phyloP scores from a whole-genome alignment of 225 moss, liverwort and hornwort species.

The Marchantia polymorpha region DNA sequence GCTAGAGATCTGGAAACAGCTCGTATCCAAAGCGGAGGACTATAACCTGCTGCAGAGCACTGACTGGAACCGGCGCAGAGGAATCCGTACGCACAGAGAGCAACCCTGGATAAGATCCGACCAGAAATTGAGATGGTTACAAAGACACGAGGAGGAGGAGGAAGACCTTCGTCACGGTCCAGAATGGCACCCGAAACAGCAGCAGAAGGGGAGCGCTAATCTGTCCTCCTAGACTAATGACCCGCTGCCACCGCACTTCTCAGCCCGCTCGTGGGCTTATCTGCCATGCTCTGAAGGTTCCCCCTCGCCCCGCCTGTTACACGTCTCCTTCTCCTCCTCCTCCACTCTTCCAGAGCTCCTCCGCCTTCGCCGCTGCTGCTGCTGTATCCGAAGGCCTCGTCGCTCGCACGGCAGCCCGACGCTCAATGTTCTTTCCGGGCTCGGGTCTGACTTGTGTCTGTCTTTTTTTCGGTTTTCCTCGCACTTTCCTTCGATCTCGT shows the following conservation, averaged over 20 bases:
- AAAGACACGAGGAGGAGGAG: background rate
- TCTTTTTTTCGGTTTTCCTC: background rate
- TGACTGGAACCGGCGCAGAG: background rate
- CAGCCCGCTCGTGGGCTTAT: background rate
- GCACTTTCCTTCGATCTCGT: background rate
- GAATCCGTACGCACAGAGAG: background rate
- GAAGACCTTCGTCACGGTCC: background rate
- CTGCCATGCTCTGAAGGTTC: background rate
- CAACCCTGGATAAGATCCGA: background rate
- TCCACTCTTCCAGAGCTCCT: background rate
- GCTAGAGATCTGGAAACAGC: constrained; percentile 1
- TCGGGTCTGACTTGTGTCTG: background rate
- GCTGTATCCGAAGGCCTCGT: constrained; percentile 1
- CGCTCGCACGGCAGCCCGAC: too few relatives aligned
- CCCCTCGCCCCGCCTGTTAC: background rate
- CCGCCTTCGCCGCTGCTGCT: background rate
- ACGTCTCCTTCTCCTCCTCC: too few relatives aligned
- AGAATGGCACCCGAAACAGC: background rate
- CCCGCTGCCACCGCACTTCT: background rate
- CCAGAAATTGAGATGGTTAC: background rate
- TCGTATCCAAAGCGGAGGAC: background rate
- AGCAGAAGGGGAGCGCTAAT: background rate
- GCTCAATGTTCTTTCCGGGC: background rate
- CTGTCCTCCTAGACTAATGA: background rate
- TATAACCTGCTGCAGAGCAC: constrained; percentile 2